Conservation (phyloP, 176 grass and related monocot species). For the Phoenix roebelenii region DNA sequence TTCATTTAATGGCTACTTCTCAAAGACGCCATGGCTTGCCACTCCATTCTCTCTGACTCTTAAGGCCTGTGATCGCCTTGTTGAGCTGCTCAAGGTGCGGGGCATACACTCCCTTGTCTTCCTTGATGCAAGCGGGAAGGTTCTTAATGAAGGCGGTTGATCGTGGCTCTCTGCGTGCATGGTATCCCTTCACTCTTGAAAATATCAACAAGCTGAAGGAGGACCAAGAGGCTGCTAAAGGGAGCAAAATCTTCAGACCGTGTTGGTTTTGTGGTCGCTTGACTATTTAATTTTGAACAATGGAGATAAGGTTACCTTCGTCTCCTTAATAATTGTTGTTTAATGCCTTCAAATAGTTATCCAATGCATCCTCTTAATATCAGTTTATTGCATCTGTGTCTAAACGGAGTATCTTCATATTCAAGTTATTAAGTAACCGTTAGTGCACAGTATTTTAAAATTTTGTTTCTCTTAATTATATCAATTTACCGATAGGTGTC, state of each 20-base stretch:
- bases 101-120: constrained; percentile 34
- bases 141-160: constrained; percentile 39
- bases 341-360: neutral
- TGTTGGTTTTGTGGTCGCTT: constrained; percentile 35
- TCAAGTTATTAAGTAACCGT: too few relatives aligned
- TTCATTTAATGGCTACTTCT: constrained; percentile 4
- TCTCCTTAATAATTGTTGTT: constrained; percentile 3
- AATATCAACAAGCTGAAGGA: constrained; percentile 50
- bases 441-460: neutral
- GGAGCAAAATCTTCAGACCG: constrained; percentile 49
- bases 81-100: neutral
- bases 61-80: neutral
- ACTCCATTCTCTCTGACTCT: constrained; percentile 2
- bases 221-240: constrained; percentile 45
- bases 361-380: neutral
- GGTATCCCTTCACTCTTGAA: constrained; percentile 64
- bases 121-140: constrained; percentile 39
- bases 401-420: too few relatives aligned
- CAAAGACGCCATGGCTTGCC: constrained; percentile 11
- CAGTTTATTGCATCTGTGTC: too few relatives aligned
- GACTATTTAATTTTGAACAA: constrained; percentile 60
- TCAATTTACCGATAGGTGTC: neutral
- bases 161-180: constrained; percentile 33
- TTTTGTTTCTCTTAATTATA: neutral
- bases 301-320: constrained; percentile 43